A percentile compares a stretch with the other conserved stretches of the same genome.
These are phyloP conservation scores for Prillingera fragicola DNA, from an alignment of 1,284 basidiomycete species.

Conservation along the genomic window DNA sequence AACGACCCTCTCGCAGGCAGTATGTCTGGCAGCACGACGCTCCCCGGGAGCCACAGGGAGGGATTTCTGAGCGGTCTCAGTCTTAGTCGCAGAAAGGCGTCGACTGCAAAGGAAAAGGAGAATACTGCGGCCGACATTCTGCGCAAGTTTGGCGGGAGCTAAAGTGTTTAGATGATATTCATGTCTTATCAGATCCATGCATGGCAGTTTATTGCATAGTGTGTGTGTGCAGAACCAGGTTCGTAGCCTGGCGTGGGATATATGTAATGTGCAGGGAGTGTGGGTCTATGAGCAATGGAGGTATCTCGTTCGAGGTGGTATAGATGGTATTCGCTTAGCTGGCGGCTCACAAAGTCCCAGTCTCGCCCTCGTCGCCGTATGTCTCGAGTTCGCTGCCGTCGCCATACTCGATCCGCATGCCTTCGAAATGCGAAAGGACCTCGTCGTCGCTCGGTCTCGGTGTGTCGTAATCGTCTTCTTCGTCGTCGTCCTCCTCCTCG, in stretches of 20 bases:
- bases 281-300: no score
- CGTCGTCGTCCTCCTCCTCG: not conserved
- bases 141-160: no score
- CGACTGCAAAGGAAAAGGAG: no score
- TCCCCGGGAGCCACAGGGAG: not conserved
- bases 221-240: no score
- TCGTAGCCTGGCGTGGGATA: no score
- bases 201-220: not conserved
- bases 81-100: slow-evolving; percentile 9
- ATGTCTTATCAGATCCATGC: not conserved
- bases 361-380: not conserved
- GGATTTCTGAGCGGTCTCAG: slow-evolving; percentile 14
- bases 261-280: no score
- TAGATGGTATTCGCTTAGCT: not conserved
- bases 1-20: not conserved
- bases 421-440: slow-evolving; percentile 4
- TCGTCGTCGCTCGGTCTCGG: slow-evolving; percentile 1
- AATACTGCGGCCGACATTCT: slow-evolving; percentile 15
- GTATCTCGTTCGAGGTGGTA: no score
- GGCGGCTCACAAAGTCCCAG: no score
- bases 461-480: not conserved
- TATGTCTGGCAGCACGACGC: not conserved
- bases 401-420: not conserved
- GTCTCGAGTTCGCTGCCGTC: slow-evolving; percentile 1
- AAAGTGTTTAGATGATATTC: slow-evolving; percentile 7